Evolutionary conservation across 345 rosid genomes (phyloP).

Genomic region (Leavenworthia alabamica): DNA sequence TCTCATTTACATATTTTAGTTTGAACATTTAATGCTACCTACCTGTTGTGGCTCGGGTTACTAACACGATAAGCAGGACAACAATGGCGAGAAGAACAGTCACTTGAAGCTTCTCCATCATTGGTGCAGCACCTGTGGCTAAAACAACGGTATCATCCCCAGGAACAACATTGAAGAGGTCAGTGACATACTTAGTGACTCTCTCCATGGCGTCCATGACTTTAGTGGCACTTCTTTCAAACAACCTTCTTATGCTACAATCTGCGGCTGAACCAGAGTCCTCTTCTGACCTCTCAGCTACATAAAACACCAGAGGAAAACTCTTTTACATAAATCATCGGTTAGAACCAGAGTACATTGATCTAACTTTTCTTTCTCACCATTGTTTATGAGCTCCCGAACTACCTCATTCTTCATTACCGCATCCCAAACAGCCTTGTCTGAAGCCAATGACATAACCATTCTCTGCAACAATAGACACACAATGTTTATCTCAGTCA

Average conservation of each 20-base stretch:
- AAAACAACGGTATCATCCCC: slow-evolving; percentile 26
- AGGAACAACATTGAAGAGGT: slow-evolving; percentile 38
- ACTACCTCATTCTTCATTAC: slow-evolving; percentile 74
- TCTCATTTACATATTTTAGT: background rate
- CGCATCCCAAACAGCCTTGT: slow-evolving; percentile 82
- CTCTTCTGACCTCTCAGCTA: slow-evolving; percentile 33
- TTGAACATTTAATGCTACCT: background rate
- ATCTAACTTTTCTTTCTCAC: background rate
- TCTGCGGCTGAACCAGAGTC: slow-evolving; percentile 35
- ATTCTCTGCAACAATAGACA: slow-evolving; percentile 43
- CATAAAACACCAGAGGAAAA: background rate
- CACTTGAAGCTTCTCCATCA: slow-evolving; percentile 55
- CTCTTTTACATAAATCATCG: background rate
- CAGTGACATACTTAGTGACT: slow-evolving; percentile 41
- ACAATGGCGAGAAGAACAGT: slow-evolving; percentile 61
- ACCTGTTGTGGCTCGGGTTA: slow-evolving; percentile 44
- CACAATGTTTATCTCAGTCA: background rate
- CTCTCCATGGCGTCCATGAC: slow-evolving; percentile 43
- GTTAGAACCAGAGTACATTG: background rate
- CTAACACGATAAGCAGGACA: slow-evolving; percentile 68
- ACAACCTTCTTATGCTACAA: slow-evolving; percentile 43
- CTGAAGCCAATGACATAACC: slow-evolving; percentile 79
- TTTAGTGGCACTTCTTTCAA: slow-evolving; percentile 42
- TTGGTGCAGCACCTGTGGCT: slow-evolving; percentile 31
- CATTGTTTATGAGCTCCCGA: slow-evolving; percentile 43